phyloP scores from a whole-genome alignment of 805 yeast species.

The Jamesozyma jinghongensis region DNA sequence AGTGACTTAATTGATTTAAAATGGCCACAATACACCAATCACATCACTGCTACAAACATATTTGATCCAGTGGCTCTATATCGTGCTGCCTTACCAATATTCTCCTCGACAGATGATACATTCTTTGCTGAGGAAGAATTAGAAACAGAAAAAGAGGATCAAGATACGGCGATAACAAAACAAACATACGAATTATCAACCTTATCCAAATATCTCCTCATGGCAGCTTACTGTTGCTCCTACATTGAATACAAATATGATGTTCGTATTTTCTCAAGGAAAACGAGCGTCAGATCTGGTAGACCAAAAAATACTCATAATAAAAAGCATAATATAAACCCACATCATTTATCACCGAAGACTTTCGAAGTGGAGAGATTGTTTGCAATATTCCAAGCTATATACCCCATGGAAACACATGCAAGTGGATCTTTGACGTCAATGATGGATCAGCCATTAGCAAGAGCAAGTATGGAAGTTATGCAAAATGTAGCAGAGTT shows the following conservation, averaged over 20 bases:
- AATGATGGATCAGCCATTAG: conserved; percentile 13
- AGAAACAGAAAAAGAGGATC: conserved; percentile 2
- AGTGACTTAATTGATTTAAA: conserved; percentile 25
- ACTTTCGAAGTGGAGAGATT: conserved; percentile 70
- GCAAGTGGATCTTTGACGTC: conserved; percentile 16
- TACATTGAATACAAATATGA: conserved; percentile 64
- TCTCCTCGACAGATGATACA: conserved; percentile 29
- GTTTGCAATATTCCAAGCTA: conserved; percentile 68
- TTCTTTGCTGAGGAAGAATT: conserved; percentile 13
- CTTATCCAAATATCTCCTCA: conserved; percentile 59
- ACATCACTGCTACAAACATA: conserved; percentile 14
- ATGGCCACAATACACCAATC: conserved; percentile 20
- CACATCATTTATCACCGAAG: conserved; percentile 60
- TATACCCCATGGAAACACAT: conserved; percentile 38
- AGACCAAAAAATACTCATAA: conserved; percentile 35
- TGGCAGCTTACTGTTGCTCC: conserved; percentile 80
- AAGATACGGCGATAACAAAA: conserved; percentile 4
- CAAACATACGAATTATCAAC: conserved; percentile 42
- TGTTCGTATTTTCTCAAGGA: conserved; percentile 55
- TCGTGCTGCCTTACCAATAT: conserved; percentile 24
- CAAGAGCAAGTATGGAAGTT: conserved; percentile 40
- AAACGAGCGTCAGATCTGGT: conserved; percentile 36
- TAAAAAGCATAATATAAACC: conserved; percentile 42
- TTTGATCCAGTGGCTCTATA: conserved; percentile 24
- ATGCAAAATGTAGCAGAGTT: conserved; percentile 52